Evolutionary conservation across 192 early-diverging fungal genomes (phyloP).

Genomic region (Kappamyces sp.): DNA sequence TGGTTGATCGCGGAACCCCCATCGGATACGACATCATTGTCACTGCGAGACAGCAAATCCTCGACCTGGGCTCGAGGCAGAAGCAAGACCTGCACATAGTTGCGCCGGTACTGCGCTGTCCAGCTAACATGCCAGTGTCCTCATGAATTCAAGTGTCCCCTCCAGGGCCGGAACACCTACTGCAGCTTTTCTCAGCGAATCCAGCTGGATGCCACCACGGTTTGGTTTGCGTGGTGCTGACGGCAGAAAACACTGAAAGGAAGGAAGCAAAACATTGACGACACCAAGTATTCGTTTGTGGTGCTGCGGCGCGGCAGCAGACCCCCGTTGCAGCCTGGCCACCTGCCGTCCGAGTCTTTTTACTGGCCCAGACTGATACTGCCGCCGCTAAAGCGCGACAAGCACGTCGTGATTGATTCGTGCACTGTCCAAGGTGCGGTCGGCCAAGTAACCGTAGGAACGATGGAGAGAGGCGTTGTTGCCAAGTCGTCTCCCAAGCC

Average conservation of each 20-base stretch:
- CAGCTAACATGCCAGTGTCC: conserved; percentile 46
- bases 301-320: conserved; percentile 63
- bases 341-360: conserved; percentile 40
- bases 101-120: conserved; percentile 55
- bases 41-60: conserved; percentile 60
- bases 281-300: conserved; percentile 72
- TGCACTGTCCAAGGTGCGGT: conserved; percentile 42
- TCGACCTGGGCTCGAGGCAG: conserved; percentile 35
- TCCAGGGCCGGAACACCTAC: conserved; percentile 56
- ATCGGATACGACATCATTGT: conserved; percentile 61
- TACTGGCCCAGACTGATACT: conserved; percentile 65
- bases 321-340: conserved; percentile 4
- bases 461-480: neutral
- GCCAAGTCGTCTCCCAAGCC: neutral
- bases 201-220: conserved; percentile 56
- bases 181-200: conserved; percentile 79
- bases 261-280: conserved; percentile 62
- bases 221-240: conserved; percentile 19
- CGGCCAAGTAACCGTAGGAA: neutral
- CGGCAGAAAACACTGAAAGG: conserved; percentile 56
- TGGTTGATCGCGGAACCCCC: conserved; percentile 79
- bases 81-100: conserved; percentile 56
- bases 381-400: conserved; percentile 69
- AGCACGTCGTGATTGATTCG: conserved; percentile 64
- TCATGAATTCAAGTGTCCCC: conserved; percentile 68